Evolutionary conservation across 495 filamentous ascomycete genomes (phyloP).

Genomic region (Chlorociboria aeruginascens): DNA sequence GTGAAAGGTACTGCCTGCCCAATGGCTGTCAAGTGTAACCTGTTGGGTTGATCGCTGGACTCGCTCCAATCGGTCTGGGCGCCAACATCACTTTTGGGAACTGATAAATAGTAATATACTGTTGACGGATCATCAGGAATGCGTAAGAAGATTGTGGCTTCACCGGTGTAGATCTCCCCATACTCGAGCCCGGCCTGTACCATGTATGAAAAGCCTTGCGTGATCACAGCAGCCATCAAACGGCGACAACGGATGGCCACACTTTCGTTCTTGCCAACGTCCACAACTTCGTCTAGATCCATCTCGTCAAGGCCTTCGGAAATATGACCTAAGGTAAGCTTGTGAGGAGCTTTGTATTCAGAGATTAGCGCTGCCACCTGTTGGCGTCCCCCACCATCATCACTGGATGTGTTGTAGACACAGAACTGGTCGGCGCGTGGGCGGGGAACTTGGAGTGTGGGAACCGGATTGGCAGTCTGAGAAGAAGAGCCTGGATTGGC

Average conservation of each 20-base stretch:
- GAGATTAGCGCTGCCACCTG: background rate
- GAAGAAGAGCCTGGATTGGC: background rate
- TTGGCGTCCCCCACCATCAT: background rate
- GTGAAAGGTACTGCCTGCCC: background rate
- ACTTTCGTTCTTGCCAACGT: constrained; percentile 3
- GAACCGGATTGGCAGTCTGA: too few relatives aligned
- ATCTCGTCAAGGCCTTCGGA: constrained; percentile 17
- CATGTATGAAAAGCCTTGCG: constrained; percentile 39
- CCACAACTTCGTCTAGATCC: constrained; percentile 16
- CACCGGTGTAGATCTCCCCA: constrained; percentile 33
- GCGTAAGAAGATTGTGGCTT: constrained; percentile 35
- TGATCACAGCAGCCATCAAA: constrained; percentile 28
- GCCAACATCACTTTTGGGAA: constrained; percentile 29
- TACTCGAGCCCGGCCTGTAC: constrained; percentile 28
- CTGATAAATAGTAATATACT: constrained; percentile 27
- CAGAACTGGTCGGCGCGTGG: background rate
- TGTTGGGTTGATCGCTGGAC: background rate
- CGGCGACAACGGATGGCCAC: background rate
- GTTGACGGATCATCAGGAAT: constrained; percentile 29
- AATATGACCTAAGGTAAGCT: constrained; percentile 14
- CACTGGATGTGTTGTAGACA: background rate
- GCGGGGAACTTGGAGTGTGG: too few relatives aligned
- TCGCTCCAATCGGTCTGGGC: too few relatives aligned
- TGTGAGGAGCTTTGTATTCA: constrained; percentile 9
- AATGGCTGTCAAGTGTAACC: background rate